A percentile compares a stretch with the other conserved stretches of the same genome.
Evolutionary conservation across 805 yeast species (phyloP).

Genomic region (Candida piceae): DNA sequence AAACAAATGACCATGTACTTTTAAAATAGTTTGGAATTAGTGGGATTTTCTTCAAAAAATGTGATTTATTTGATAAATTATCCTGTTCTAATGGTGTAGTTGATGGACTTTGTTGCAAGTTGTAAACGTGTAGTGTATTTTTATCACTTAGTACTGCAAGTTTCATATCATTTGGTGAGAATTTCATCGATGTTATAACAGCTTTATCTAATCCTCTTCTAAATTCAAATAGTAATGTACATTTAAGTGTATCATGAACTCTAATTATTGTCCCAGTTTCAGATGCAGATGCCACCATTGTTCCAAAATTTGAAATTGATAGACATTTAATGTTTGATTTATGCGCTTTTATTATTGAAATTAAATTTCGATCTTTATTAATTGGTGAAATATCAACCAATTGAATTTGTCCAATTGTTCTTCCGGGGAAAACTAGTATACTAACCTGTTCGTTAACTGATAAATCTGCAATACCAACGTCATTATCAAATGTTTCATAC

Average conservation of each 20-base stretch:
- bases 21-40: conserved; percentile 61
- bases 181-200: conserved; percentile 72
- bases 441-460: conserved; percentile 22
- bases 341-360: conserved; percentile 75
- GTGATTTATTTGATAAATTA: conserved; percentile 47
- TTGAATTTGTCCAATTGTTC: conserved; percentile 73
- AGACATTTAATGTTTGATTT: conserved; percentile 58
- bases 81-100: conserved; percentile 18
- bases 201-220: conserved; percentile 90
- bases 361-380: conserved; percentile 57
- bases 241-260: conserved; percentile 62
- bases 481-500: conserved; percentile 63
- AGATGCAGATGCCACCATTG: conserved; percentile 74
- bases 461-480: conserved; percentile 55
- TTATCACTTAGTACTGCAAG: conserved; percentile 88
- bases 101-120: conserved; percentile 27
- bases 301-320: conserved; percentile 58
- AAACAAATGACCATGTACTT: conserved; percentile 85
- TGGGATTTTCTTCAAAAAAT: conserved; percentile 59
- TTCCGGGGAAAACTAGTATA: conserved; percentile 72
- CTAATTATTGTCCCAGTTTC: conserved; percentile 79
- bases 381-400: conserved; percentile 66
- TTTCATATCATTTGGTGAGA: conserved; percentile 69
- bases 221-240: conserved; percentile 74
- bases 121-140: conserved; percentile 82